Evolutionary conservation across 2,329 filamentous ascomycete species (phyloP), one percentile per base, ranked within the genome.

Genomic region (Chlorencoelia australis): DNA sequence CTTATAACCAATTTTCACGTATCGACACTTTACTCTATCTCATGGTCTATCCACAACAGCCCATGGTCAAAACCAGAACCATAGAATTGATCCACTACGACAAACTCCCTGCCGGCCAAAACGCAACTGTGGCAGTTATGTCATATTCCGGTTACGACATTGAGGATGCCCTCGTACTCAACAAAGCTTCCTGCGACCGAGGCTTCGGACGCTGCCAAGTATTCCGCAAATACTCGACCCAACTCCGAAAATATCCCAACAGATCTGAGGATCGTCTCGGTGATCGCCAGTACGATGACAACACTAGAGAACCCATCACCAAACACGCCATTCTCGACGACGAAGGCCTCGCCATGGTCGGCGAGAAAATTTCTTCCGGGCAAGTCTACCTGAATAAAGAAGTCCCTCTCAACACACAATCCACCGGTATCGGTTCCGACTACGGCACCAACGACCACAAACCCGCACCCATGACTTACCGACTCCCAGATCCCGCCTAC

Each of bases 61-160:
- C 91, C 2, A 91, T 98, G 81, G 89, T 96, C 44, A 94, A 94
- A 57, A 94, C 86, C 33, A 82, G 94, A 52, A 95, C 91, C 0
- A 98, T 98, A 47, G 86, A 98, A 60, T 71, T 98, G 16, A 85
- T 94, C 49, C 87, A 94, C 50, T 98, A 96, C 56, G 91, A 98
- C 62, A 94, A 95, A 57, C 77, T 98, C 10, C 91, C 91, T 0
- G 91, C 91, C 4, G 91, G 91, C 0, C 91, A 98, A 56, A 96
- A 95, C 44, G 93, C 91, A 4, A 94, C 85, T 1, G 91, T 98
- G 17, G 91, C 94, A 5, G 91, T 98, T 63, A 98, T 98, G 91
- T 96, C 88, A 32, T 98, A 91, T 62, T 96, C 89, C 8, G 91
- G 91, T 16, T 98, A 98, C 62, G 91, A 98, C 75, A 98, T 98